Evolutionary conservation across 164 flowering plant genomes (phyloP).

Genomic region (Santalum album): DNA sequence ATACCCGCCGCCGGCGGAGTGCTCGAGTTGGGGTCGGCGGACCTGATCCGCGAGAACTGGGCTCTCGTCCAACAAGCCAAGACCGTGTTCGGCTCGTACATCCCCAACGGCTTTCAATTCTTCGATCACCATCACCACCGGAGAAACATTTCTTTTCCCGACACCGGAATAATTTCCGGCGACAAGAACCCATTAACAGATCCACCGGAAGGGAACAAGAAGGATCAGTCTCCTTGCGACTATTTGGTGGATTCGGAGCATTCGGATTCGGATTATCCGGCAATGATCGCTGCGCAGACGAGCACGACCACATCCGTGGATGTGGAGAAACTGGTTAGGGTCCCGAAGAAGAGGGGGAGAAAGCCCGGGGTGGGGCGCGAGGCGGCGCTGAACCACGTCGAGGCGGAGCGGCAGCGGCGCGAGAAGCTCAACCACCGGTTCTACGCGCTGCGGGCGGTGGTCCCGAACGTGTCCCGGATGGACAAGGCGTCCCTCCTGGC

Average conservation of each 20-base stretch:
- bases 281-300: background rate
- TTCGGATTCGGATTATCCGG: slow-evolving; percentile 28
- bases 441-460: too few relatives aligned
- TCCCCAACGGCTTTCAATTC: slow-evolving; percentile 5
- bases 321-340: too few relatives aligned
- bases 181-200: too few relatives aligned
- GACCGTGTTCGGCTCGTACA: slow-evolving; percentile 39
- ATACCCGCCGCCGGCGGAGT: slow-evolving; percentile 35
- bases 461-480: too few relatives aligned
- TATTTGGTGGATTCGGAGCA: slow-evolving; percentile 37
- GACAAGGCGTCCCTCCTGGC: too few relatives aligned
- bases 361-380: too few relatives aligned
- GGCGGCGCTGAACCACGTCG: too few relatives aligned
- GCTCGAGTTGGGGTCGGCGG: slow-evolving; percentile 54
- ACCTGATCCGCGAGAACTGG: slow-evolving; percentile 34
- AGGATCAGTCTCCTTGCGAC: background rate
- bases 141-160: slow-evolving; percentile 35
- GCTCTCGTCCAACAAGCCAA: slow-evolving; percentile 31
- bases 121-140: slow-evolving; percentile 16
- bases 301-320: too few relatives aligned
- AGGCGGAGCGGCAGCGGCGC: too few relatives aligned
- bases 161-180: slow-evolving; percentile 27
- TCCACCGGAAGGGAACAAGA: slow-evolving; percentile 3
- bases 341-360: too few relatives aligned
- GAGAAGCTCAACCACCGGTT: too few relatives aligned